Base-by-base conservation (phyloP, 257 asterid species). In the Solanum etuberosum region DNA sequence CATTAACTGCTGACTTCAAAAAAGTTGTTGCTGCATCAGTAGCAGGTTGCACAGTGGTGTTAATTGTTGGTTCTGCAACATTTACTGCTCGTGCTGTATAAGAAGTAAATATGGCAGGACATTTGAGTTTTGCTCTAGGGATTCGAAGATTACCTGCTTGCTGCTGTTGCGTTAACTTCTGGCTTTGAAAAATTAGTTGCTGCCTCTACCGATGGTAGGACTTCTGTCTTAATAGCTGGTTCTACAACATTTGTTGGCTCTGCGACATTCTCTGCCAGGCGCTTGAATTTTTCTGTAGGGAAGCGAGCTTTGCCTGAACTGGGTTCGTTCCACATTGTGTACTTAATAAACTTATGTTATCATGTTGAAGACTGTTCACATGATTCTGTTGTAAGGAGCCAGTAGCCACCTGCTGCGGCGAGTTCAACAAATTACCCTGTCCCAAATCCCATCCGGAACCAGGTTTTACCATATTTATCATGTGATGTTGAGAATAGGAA, bases 371-470 rank as follows among this genome's bases (percentile, higher is more conserved):
- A 35, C 94, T 94, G 86, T 92, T 90, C 83, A 92, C 94, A 35
- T 93, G 86, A 91, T 92, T 95, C 89, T 93, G 96, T 89, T 95
- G 98, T 29, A 95, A 84, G 87, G 98, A 92, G 86, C 88, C 89
- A 89, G 93, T 86, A 86, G 94, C 88, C 57, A 91, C 95, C 92
- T 93, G 98, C 89, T 94, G 98, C 90, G 94, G 89, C 54, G 95
- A 93, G 90, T 92, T 93, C 80, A 93, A 91, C 32, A 90, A 87
- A 91, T 91, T 93, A 70, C 94, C 93, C 84, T 95, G 99, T 61
- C 95, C 96, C 86, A 92, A 86, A 85, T 95, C 98, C 72, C 92
- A 38, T 87, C 85, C 91, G 25, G 97, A 90, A 90, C 92, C 88
- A 87, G 96, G 84, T 90, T 93, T 97, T 32, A 92, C 84, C 10